Evolutionary conservation across 1,284 basidiomycete species (phyloP), one percentile per base, ranked within the genome.

Genomic region (Entoloma clypeatum): DNA sequence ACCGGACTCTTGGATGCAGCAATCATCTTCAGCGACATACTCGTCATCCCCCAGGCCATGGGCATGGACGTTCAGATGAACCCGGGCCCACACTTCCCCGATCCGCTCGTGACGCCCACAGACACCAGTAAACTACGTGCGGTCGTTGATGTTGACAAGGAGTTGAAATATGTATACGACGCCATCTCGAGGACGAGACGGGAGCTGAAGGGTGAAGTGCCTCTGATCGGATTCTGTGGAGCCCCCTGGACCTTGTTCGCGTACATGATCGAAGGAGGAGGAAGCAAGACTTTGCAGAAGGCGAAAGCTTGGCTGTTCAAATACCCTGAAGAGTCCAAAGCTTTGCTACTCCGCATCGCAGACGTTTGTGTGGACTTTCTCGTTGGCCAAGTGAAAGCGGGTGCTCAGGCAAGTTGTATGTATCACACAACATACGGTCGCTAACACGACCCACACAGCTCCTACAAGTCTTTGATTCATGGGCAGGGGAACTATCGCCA

Each of bases 1-100:
- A 62, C 79, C 6, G 88, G 82, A 35, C 74, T 91, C 24, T 66
- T 97, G 53, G 94, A 97, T 65, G 93, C 92, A 10, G 78, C 90
- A 36, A 97, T 97, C 68, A 96, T 97, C 64, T 98, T 98, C 71
- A 89, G 83, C 56, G 93, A 96, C 63, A 94, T 97, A 64, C 84
- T 98, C 51, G 93, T 98, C 62, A 74, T 98, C 41, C 94, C 93
- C 0, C 92, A 97, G 62, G 93, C 93, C 13, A 79, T 97, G 78
- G 93, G 93, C 19, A 86, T 97, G 81, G 85, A 86, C 55, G 91
- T 97, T 1, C 70, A 87, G 55, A 97, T 97, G 93, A 87, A 87
- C 55, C 91, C 91, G 1, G 92, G 87, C 1, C 93, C 93, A 1
- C 69, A 75, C 55, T 92, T 97, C 56, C 89, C 93, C 2, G 71